Evolutionary conservation across 106 monocot species (phyloP).

Genomic region (Acanthochlamys bracteata): DNA sequence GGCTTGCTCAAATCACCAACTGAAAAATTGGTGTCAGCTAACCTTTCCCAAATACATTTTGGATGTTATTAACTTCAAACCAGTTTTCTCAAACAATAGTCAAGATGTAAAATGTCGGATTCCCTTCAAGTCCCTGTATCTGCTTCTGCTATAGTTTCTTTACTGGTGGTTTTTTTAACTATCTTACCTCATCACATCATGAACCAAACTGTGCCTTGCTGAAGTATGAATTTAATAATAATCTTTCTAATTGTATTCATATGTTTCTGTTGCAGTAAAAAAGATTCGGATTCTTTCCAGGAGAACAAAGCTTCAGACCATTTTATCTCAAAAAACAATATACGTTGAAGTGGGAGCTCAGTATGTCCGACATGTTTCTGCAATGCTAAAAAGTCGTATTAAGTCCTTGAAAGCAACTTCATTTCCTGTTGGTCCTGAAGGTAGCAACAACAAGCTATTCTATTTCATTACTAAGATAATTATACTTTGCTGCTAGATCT

Average conservation of each 20-base stretch:
- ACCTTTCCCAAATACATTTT: too few species aligned
- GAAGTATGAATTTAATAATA: too few species aligned
- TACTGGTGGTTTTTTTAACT: too few species aligned
- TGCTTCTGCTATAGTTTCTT: too few species aligned
- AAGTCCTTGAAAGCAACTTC: slow-evolving; percentile 47
- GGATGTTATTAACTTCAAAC: too few species aligned
- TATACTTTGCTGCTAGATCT: background rate
- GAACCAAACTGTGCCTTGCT: too few species aligned
- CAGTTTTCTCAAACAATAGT: too few species aligned
- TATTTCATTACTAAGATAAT: background rate
- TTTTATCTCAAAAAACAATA: slow-evolving; percentile 40
- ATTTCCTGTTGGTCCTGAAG: slow-evolving; percentile 40
- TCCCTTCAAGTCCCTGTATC: too few species aligned
- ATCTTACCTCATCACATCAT: too few species aligned
- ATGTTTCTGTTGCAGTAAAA: slow-evolving; percentile 39
- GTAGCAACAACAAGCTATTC: slow-evolving; percentile 15
- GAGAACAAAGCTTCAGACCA: slow-evolving; percentile 45
- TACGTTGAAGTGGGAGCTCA: slow-evolving; percentile 56
- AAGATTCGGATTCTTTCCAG: slow-evolving; percentile 42
- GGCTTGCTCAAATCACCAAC: too few species aligned
- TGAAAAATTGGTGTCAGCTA: too few species aligned
- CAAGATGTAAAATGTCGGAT: too few species aligned
- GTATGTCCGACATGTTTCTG: slow-evolving; percentile 55
- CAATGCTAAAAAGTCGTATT: slow-evolving; percentile 50
- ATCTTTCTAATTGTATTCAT: background rate